Evolutionary conservation across 108 stramenopile species (phyloP), one percentile per base, ranked within the genome.

Genomic region (Pseudonitzschia pungens): DNA sequence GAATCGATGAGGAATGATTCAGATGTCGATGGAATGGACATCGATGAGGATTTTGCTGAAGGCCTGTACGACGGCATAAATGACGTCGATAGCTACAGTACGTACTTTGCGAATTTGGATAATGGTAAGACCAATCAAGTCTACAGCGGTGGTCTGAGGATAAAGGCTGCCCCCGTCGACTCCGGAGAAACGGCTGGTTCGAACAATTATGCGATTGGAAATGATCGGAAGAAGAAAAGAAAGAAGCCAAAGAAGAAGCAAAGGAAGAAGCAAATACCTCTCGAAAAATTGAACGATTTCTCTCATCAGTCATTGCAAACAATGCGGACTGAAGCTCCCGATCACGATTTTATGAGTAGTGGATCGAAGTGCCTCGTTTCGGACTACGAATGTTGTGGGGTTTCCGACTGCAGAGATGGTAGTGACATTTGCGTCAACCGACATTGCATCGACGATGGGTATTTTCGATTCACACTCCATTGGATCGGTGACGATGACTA

Each of bases 401-500:
- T 73, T 44, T 10, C 28, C 4, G 73, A 79, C 43, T 79, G 78
- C 31, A 55, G 24, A 2, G 33, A 54, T 24, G 68, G 31, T 16
- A 56, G 55, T 28, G 48, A 67, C 27, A 62, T 78, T 10, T 79
- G 78, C 65, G 60, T 65, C 27, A 21, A 68, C 48, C 70, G 73
- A 62, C 69, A 58, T 27, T 79, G 78, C 29, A 74, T 79, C 42
- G 69, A 74, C 32, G 51, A 79, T 28, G 78, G 68, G 12, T 52
- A 52, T 66, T 72, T 72, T 16, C 58, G 78, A 22, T 74, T 79
- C 43, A 79, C 78, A 12, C 66, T 79, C 32, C 33, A 65, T 6
- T 79, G 78, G 78, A 51, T 56, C 22, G 78, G 78, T 9, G 59
- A 79, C 40, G 73, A 73, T 45, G 78, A 79, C 59, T 70, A 67